phyloP scores from a whole-genome alignment of 2,329 filamentous ascomycete species.

The Penicillium olsonii region DNA sequence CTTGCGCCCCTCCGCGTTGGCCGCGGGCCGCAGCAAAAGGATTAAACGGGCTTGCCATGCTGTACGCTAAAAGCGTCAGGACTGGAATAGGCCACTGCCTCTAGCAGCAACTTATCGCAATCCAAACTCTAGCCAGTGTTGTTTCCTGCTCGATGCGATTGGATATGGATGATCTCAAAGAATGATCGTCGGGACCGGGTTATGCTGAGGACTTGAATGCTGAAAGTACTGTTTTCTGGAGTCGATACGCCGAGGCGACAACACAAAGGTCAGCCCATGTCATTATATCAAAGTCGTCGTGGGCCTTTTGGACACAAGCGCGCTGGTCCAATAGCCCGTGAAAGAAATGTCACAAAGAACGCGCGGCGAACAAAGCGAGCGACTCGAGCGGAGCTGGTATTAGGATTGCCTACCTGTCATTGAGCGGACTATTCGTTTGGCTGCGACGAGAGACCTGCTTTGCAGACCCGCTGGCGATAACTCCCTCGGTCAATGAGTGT shows the following conservation, averaged over 20 bases:
- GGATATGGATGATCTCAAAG: not conserved
- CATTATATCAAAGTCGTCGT: not conserved
- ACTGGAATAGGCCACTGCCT: constrained; percentile 21
- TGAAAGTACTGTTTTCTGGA: constrained; percentile 11
- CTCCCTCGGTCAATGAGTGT: not conserved
- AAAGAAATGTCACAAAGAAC: constrained; percentile 4
- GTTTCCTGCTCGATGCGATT: not conserved
- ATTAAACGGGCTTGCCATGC: constrained; percentile 35
- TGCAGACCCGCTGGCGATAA: not conserved
- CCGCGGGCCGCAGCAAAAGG: constrained; percentile 27
- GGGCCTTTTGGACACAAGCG: not conserved
- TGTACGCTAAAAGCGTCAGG: constrained; percentile 27
- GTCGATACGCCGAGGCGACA: constrained; percentile 20
- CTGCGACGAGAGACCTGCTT: not conserved
- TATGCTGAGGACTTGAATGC: not conserved
- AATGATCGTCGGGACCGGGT: not conserved
- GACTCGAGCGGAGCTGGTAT: not conserved
- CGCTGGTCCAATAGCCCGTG: not conserved
- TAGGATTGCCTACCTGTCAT: not conserved
- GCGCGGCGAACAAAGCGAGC: not conserved
- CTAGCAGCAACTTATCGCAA: not conserved
- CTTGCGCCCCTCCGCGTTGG: constrained; percentile 27
- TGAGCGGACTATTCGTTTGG: not conserved
- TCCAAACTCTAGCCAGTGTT: not conserved
- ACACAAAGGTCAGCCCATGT: constrained; percentile 17